A percentile compares a stretch with the other conserved stretches of the same genome.
phyloP scores from a whole-genome alignment of 176 grass and related monocot species.

The Cenchrus fungigraminus region DNA sequence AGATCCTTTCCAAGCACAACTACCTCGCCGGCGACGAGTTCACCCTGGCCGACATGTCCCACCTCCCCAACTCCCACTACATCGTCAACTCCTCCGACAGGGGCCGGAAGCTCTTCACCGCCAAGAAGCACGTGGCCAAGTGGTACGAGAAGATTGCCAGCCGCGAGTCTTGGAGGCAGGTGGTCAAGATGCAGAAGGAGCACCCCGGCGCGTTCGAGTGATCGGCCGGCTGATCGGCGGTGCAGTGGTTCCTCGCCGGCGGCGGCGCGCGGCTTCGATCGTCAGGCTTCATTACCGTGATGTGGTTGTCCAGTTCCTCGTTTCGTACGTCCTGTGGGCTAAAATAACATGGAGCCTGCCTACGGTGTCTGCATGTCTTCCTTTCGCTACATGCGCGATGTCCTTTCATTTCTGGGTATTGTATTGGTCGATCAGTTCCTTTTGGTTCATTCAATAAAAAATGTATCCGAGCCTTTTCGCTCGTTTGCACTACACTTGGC shows the following conservation, averaged over 20 bases:
- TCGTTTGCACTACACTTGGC: slow-evolving; percentile 8
- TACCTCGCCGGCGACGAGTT: slow-evolving; percentile 65
- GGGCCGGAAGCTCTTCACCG: slow-evolving; percentile 70
- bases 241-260: neutral
- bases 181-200: slow-evolving; percentile 75
- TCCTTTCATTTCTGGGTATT: slow-evolving; percentile 9
- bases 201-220: slow-evolving; percentile 65
- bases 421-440: slow-evolving; percentile 8
- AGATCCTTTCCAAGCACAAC: slow-evolving; percentile 49
- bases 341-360: slow-evolving; percentile 48
- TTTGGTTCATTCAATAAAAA: slow-evolving; percentile 52
- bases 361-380: slow-evolving; percentile 17
- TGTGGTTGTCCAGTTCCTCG: slow-evolving; percentile 43
- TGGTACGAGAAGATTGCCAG: slow-evolving; percentile 66
- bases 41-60: slow-evolving; percentile 74
- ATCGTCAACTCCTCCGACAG: slow-evolving; percentile 50
- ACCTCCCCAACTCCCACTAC: slow-evolving; percentile 82
- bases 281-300: slow-evolving; percentile 40
- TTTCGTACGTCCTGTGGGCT: slow-evolving; percentile 34
- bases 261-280: slow-evolving; percentile 12
- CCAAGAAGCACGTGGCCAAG: slow-evolving; percentile 72
- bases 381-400: neutral
- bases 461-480: slow-evolving; percentile 21
- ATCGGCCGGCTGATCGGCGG: neutral
- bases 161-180: slow-evolving; percentile 66